Conservation (phyloP, 192 early-diverging fungal genomes). For the Coemansia aciculifera region DNA sequence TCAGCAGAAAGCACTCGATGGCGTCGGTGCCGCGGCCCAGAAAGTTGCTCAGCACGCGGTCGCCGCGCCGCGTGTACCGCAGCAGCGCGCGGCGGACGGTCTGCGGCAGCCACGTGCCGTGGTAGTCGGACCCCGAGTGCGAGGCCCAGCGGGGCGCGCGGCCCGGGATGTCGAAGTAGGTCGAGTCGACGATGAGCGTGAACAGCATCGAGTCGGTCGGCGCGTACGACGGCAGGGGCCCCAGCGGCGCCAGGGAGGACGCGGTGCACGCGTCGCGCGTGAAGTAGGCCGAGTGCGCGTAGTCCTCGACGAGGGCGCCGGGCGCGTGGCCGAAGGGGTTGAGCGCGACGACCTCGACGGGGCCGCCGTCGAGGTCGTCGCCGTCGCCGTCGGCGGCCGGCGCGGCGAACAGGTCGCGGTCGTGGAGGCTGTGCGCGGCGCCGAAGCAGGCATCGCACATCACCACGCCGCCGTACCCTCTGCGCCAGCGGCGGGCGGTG, state of each 20-base stretch:
- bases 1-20: slow-evolving; percentile 81
- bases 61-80: slow-evolving; percentile 74
- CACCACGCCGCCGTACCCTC: slow-evolving; percentile 50
- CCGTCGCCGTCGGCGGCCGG: slow-evolving; percentile 6
- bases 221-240: slow-evolving; percentile 44
- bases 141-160: slow-evolving; percentile 88
- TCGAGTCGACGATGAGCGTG: slow-evolving; percentile 73
- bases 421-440: slow-evolving; percentile 33
- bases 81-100: slow-evolving; percentile 77
- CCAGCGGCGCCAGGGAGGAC: slow-evolving; percentile 45
- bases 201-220: slow-evolving; percentile 60
- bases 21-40: slow-evolving; percentile 92
- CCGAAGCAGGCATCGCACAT: slow-evolving; percentile 56
- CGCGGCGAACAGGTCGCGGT: slow-evolving; percentile 29
- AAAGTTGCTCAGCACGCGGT: slow-evolving; percentile 86
- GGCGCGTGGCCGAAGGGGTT: slow-evolving; percentile 47
- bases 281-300: slow-evolving; percentile 47
- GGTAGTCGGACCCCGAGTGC: slow-evolving; percentile 92
- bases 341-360: slow-evolving; percentile 47
- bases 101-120: slow-evolving; percentile 94
- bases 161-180: slow-evolving; percentile 90
- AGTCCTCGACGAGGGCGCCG: slow-evolving; percentile 42
- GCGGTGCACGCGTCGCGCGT: slow-evolving; percentile 53
- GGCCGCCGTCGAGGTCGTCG: no score
- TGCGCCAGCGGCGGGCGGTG: slow-evolving; percentile 48